Percentiles rank a stretch among this genome's conserved stretches.
Evolutionary conservation across 169 alveolate genomes (phyloP).

Genomic region (Toxoplasma gondii): DNA sequence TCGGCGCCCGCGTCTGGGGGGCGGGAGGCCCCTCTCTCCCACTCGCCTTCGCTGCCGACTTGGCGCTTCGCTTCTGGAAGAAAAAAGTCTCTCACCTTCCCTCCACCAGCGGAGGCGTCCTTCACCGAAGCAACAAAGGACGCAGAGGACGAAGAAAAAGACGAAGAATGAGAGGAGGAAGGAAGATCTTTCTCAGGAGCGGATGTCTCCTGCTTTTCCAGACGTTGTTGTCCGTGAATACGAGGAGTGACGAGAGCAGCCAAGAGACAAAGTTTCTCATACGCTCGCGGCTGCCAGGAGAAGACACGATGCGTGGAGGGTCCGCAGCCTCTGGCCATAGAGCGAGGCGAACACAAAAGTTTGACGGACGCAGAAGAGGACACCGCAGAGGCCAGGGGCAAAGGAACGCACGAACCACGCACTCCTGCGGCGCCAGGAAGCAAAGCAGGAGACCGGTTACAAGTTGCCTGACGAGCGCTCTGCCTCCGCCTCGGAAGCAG

Average conservation of each 20-base stretch:
- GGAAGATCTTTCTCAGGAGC: too few species aligned
- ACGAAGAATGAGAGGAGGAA: neutral
- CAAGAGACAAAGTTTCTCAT: neutral
- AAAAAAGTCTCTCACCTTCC: neutral
- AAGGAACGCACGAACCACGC: too few species aligned
- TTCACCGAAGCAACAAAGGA: neutral
- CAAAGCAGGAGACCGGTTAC: too few species aligned
- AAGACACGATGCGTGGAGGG: neutral
- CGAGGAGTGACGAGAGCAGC: conserved; percentile 35
- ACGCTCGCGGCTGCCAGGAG: neutral
- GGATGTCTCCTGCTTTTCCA: neutral
- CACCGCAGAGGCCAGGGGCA: neutral
- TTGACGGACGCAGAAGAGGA: neutral
- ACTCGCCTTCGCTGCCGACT: neutral
- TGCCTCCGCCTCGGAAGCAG: too few species aligned
- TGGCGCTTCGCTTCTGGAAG: neutral
- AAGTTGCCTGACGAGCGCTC: too few species aligned
- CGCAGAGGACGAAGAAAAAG: neutral
- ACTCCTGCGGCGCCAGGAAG: too few species aligned
- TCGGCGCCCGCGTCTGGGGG: too few species aligned
- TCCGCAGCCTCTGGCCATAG: neutral
- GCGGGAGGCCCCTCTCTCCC: neutral
- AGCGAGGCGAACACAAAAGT: neutral
- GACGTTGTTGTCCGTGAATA: neutral
- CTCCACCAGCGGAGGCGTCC: neutral